Evolutionary conservation across 2,329 filamentous ascomycete genomes (phyloP), one percentile per base, ranked within the genome.

Genomic region (Penicillium sp.): DNA sequence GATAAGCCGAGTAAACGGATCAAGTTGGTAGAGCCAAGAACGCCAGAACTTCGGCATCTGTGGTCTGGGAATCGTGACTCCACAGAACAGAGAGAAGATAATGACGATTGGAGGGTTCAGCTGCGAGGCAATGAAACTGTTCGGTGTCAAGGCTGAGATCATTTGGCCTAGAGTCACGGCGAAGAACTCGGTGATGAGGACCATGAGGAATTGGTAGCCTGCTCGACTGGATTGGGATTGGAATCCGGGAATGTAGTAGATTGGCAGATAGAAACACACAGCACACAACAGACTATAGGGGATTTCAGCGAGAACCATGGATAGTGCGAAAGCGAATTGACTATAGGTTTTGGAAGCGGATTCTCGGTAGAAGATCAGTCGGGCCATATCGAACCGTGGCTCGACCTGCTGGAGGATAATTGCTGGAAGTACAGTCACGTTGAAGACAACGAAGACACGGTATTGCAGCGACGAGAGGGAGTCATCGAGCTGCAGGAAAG

Each of bases 381-480:
- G 85, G 58, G 88, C 87, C 66, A 92, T 79, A 68, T 92, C 87
- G 72, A 89, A 96, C 77, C 92, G 92, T 40, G 88, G 85, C 73
- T 96, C 89, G 51, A 95, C 88, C 68, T 95, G 90, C 1, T 87
- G 85, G 54, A 96, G 85, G 71, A 96, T 90, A 27, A 95, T 80
- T 1, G 89, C 89, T 0, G 91, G 90, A 25, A 96, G 81, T 22
- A 96, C 89, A 0, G 90, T 77, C 49, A 92, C 85, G 71, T 95
- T 90, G 83, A 96, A 96, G 72, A 94, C 89, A 73, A 93, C 85
- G 73, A 96, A 96, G 59, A 96, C 83, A 57, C 88, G 87, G 78
- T 94, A 89, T 73, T 96, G 92, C 4, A 96, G 81, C 1, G 88
- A 89, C 1, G 87, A 77, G 9, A 88, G 84, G 2, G 88, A 91